Base-by-base conservation (phyloP, 495 filamentous ascomycete genomes). In the Halenospora varia region DNA sequence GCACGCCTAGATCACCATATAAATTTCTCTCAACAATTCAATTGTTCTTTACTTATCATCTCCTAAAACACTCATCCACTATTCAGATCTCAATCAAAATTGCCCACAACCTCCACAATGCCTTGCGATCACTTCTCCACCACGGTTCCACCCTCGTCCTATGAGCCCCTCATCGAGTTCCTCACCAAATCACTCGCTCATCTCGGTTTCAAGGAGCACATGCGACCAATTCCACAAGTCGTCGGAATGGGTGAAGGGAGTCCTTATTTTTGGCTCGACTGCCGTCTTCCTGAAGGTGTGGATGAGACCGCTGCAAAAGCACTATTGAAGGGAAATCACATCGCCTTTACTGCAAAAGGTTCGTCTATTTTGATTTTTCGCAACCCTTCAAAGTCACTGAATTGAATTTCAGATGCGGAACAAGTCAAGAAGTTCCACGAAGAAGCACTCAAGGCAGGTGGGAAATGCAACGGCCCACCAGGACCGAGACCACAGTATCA, bases 391-490 rank as follows among this genome's bases (percentile, higher is more conserved):
- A n/a, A 17, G 22, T 2, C 46, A 48, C 1, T 1, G 13, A 15
- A 11, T 20, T 23, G 3, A 17, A 3, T 3, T 3, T n/a, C 15
- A 51, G 48, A 51, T 17, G 48, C 35, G 13, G 58, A 61, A 47
- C 52, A 61, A 52, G 53, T 61, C 26, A 19, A 22, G 15, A 11
- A 55, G 35, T 78, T 77, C 60, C 63, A 79, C 51, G 66, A 64
- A 0, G 70, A 65, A 15, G 76, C 70, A 11, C 22, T 81, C 10
- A 68, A 70, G 29, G 73, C 75, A 8, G 78, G 79, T 1, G 78
- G 68, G 3, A 73, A 48, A 11, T 60, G 62, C 57, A 79, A 82
- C 62, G 79, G 80, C 3, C 29, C 51, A 59, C 79, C 80, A 0
- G 80, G 79, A 1, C 13, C 72, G 8, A 66, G 80, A 55, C 20